Evolutionary conservation across 2,329 filamentous ascomycete species (phyloP).

Genomic region (Paecilomyces sp.): DNA sequence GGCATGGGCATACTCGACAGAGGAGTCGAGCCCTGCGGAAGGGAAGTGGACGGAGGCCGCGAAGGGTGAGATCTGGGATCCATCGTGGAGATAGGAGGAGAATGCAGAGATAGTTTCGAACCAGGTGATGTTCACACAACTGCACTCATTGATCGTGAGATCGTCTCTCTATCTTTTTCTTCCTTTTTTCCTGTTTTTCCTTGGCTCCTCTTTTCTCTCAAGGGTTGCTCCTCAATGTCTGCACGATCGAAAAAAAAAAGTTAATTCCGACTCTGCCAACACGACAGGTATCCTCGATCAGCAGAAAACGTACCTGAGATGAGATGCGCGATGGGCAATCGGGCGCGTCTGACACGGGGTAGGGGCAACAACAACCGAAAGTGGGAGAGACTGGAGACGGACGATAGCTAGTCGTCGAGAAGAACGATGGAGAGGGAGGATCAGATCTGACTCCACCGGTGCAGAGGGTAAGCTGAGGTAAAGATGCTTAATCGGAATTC

Average conservation of each 20-base stretch:
- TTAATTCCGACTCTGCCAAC: not conserved
- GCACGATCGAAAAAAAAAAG: not conserved
- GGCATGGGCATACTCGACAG: constrained; percentile 41
- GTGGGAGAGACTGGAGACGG: constrained; percentile 1
- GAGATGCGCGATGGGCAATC: not conserved
- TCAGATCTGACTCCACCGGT: constrained; percentile 25
- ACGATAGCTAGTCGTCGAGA: constrained; percentile 11
- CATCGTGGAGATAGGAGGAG: constrained; percentile 19
- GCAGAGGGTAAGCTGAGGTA: constrained; percentile 18
- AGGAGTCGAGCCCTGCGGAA: constrained; percentile 37
- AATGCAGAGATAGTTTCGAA: constrained; percentile 9
- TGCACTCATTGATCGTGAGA: constrained; percentile 26
- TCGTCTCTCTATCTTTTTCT: not conserved
- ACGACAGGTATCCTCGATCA: not conserved
- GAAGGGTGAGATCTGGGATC: constrained; percentile 38
- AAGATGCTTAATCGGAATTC: constrained; percentile 29
- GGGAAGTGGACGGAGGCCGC: constrained; percentile 37
- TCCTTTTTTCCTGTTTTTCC: not conserved
- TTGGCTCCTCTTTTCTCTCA: not conserved
- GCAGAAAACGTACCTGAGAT: not conserved
- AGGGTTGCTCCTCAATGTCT: not conserved
- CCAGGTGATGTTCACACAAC: constrained; percentile 16
- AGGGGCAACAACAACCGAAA: not conserved
- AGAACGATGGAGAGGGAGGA: constrained; percentile 13
- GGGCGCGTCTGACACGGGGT: not conserved